Evolutionary conservation across 305 asterid genomes (phyloP).

Genomic region (Fraxinus ornus): DNA sequence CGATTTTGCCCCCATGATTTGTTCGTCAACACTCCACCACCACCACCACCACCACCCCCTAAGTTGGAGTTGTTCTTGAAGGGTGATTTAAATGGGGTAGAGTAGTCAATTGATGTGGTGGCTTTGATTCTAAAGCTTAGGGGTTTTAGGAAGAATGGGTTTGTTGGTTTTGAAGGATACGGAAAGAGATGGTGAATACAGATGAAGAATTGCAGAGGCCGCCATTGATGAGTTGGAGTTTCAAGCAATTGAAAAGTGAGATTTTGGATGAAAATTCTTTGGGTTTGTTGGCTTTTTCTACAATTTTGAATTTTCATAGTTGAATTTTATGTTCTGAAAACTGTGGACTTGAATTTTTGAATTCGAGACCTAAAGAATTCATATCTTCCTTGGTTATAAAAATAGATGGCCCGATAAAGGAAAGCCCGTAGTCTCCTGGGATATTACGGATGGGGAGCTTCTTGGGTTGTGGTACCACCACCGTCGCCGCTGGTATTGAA

Average conservation of each 20-base stretch:
- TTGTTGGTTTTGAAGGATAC: slow-evolving; percentile 33
- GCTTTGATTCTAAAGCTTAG: slow-evolving; percentile 34
- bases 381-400: no score
- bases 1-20: no score
- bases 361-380: no score
- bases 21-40: no score
- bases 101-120: slow-evolving; percentile 53
- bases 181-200: slow-evolving; percentile 29
- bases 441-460: no score
- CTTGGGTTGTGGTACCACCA: no score
- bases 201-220: slow-evolving; percentile 37
- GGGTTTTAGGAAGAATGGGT: slow-evolving; percentile 9
- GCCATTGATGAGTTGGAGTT: slow-evolving; percentile 41
- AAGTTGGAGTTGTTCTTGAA: slow-evolving; percentile 34
- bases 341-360: no score
- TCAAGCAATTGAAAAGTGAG: slow-evolving; percentile 9
- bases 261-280: background rate
- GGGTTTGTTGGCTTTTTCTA: background rate
- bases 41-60: no score
- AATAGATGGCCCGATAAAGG: no score
- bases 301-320: background rate
- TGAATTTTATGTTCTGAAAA: background rate
- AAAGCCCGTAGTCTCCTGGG: no score
- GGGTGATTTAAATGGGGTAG: slow-evolving; percentile 35
- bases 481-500: no score